These are phyloP conservation scores for Linnemannia zychae DNA, from an alignment of 192 early-diverging fungal genomes.

Conservation along the genomic window DNA sequence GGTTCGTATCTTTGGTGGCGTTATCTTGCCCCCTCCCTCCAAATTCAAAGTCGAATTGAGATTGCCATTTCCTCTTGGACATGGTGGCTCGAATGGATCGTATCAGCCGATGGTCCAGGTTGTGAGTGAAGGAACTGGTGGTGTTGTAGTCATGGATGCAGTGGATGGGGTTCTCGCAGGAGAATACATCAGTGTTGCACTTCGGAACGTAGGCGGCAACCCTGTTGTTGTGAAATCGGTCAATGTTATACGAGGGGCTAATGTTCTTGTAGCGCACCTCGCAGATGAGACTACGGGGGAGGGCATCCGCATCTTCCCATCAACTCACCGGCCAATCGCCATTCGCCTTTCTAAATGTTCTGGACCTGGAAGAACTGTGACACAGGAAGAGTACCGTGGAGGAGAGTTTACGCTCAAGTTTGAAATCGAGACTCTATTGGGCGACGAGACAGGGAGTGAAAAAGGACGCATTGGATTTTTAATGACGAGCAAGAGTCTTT, in stretches of 20 bases:
- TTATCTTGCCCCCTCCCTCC: constrained; percentile 38
- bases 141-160: constrained; percentile 34
- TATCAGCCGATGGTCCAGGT: constrained; percentile 24
- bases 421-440: neutral
- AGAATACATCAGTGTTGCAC: constrained; percentile 42
- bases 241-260: constrained; percentile 10
- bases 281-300: neutral
- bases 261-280: constrained; percentile 11
- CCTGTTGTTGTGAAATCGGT: constrained; percentile 30
- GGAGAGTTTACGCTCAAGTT: constrained; percentile 22
- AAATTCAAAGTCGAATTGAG: constrained; percentile 37
- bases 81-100: neutral
- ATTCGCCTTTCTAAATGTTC: neutral
- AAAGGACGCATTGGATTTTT: neutral
- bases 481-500: constrained; percentile 7
- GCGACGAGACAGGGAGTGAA: neutral
- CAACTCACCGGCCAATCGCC: constrained; percentile 31
- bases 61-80: neutral
- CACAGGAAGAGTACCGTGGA: neutral
- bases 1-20: constrained; percentile 77
- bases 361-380: neutral
- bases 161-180: constrained; percentile 50
- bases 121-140: constrained; percentile 29
- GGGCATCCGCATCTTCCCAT: constrained; percentile 14
- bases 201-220: constrained; percentile 41